Conservation (phyloP, 192 early-diverging fungal genomes). For the Haplosporangium gracile region DNA sequence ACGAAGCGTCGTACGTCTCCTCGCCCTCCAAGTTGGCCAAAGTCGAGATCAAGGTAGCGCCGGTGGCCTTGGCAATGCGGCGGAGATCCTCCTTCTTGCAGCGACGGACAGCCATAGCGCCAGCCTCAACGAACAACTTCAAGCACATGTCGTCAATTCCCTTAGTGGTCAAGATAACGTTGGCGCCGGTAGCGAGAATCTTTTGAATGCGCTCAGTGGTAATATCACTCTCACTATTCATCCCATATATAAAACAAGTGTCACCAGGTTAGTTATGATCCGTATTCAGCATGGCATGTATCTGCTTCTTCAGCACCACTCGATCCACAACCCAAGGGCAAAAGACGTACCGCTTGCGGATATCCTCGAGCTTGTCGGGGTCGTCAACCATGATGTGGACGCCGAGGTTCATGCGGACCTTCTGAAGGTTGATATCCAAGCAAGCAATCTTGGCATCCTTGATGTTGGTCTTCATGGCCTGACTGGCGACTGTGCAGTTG, state of each 20-base stretch:
- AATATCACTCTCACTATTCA: conserved; percentile 90
- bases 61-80: conserved; percentile 97
- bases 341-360: conserved; percentile 78
- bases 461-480: conserved; percentile 93
- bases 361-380: conserved; percentile 97
- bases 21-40: conserved; percentile 98
- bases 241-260: background rate
- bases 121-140: conserved; percentile 98
- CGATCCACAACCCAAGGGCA: background rate
- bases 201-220: conserved; percentile 96
- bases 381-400: conserved; percentile 99
- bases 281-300: background rate
- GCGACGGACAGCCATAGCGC: conserved; percentile 96
- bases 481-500: conserved; percentile 97
- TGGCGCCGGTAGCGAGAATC: conserved; percentile 95
- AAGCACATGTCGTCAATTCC: conserved; percentile 99
- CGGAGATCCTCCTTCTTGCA: conserved; percentile 97
- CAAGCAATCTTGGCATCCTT: conserved; percentile 94
- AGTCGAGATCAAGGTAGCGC: conserved; percentile 91
- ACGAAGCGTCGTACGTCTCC: conserved; percentile 93
- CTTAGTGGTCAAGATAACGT: conserved; percentile 97
- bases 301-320: background rate
- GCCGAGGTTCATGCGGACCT: conserved; percentile 97
- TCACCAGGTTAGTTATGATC: background rate
- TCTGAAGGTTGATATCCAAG: conserved; percentile 99